Base-by-base conservation (phyloP, 2,329 filamentous ascomycete species). In the Aspergillus persii region DNA sequence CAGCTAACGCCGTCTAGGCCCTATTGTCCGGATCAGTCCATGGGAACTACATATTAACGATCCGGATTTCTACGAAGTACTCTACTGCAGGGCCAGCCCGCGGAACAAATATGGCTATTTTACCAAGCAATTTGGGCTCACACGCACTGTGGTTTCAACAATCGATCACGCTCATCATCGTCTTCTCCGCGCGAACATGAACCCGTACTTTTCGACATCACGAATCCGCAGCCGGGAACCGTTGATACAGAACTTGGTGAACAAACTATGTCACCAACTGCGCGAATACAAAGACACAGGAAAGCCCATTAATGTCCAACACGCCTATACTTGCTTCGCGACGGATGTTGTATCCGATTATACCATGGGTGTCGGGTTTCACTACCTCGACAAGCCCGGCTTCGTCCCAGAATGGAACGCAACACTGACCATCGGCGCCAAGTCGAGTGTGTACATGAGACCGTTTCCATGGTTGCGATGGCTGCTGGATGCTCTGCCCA, bases 281-380 rank as follows among this genome's bases (percentile, higher is more conserved):
- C 54, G 57, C 23, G 63, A 56, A n/a, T 66, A 60, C 44, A 57
- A 51, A 50, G 54, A 44, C 7, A 50, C 54, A 1, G 55, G 48
- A 3, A 39, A n/a, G 3, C 59, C 61, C 1, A 53, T 68, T 18
- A 59, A 60, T 31, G 49, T 62, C 3, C 59, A 65, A n/a, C 49
- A 67, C 36, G 66, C 72, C 1, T 77, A 75, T 56, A 73, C 70
- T 11, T 76, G 74, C 15, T 67, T 78, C 33, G 74, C 75, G 1
- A 77, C 76, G 15, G 78, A 81, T 36, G 72, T 80, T 53, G 77
- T 81, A 60, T 78, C 77, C 61, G 73, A 75, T 53, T 79, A 78
- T 58, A 66, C 64, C 2, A 66, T 71, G 65, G 64, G 65, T 8
- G 53, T 53, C 18, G 61, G 60, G 9, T 68, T 63, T 31, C 55